Conservation (phyloP, 305 asterid species). For the Fraxinus floribunda region DNA sequence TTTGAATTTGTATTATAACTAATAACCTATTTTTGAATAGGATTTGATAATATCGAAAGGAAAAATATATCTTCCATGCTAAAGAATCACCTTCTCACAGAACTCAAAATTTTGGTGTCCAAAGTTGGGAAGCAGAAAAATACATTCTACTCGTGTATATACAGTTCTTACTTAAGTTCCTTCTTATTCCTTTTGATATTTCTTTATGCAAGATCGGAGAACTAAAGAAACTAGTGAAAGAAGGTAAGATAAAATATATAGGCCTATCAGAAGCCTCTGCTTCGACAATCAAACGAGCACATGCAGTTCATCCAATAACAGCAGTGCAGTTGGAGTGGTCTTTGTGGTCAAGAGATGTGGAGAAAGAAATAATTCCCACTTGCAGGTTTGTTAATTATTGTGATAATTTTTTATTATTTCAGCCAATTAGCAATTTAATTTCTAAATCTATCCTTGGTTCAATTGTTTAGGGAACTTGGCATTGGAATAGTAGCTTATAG, state of each 20-base stretch:
- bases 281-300: constrained; percentile 79
- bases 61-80: background rate
- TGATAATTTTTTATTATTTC: background rate
- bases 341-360: constrained; percentile 73
- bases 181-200: background rate
- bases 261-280: constrained; percentile 77
- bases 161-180: background rate
- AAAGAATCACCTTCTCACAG: background rate
- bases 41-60: background rate
- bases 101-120: background rate
- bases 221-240: constrained; percentile 67
- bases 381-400: constrained; percentile 47
- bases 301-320: constrained; percentile 72
- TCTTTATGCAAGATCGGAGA: constrained; percentile 55
- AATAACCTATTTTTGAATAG: background rate
- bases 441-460: background rate
- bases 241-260: constrained; percentile 70
- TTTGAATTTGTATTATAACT: background rate
- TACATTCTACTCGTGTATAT: background rate
- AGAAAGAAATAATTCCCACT: constrained; percentile 63
- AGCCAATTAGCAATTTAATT: background rate
- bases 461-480: constrained; percentile 40
- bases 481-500: background rate
- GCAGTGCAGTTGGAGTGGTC: constrained; percentile 81
- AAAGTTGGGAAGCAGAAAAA: background rate